Evolutionary conservation across 768 basidiomycete species (phyloP), one percentile per base, ranked within the genome.

Genomic region (Leccinum aurantiacum): DNA sequence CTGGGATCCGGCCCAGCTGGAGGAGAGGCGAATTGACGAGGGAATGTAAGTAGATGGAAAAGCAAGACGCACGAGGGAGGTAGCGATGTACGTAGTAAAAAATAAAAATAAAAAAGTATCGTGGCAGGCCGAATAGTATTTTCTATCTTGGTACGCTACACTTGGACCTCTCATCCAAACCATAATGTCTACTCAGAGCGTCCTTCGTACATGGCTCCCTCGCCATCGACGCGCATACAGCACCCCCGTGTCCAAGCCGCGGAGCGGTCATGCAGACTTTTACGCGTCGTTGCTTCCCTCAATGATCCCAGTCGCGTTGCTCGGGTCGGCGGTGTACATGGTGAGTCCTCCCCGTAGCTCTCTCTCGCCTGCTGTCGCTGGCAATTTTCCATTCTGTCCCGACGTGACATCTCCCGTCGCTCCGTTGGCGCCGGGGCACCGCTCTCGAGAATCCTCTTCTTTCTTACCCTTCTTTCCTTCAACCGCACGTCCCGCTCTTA

Each of bases 251-350:
- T 27, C 65, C 29, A 60, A 51, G 22, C 62, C 55, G 27, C 66
- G 68, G 58, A 84, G 82, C 31, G 75, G 78, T 11, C 88, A 92
- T 71, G 82, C 82, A 6, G 76, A 79, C 64, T 86, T 88, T 80
- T 93, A 93, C 72, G 77, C 84, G 48, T 80, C 84, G 55, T 79
- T 87, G 53, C 74, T 88, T 41, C 91, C 91, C 27, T 84, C 83
- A 33, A 92, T 92, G 89, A 75, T 92, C 53, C 91, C 91, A 9
- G 77, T 93, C 56, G 85, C 86, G 54, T 76, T 93, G 54, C 78
- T 93, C 13, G 91, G 90, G 17, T 91, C 90, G 54, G 88, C 86
- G 9, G 81, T 93, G 58, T 93, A 91, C 75, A 77, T 91, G 65
- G 91, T 90, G 69, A 59, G 82, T 63, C 31, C 35, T 29, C 27